These are phyloP conservation scores for Daldinia grandis DNA, from an alignment of 495 filamentous ascomycete genomes.

Conservation along the genomic window DNA sequence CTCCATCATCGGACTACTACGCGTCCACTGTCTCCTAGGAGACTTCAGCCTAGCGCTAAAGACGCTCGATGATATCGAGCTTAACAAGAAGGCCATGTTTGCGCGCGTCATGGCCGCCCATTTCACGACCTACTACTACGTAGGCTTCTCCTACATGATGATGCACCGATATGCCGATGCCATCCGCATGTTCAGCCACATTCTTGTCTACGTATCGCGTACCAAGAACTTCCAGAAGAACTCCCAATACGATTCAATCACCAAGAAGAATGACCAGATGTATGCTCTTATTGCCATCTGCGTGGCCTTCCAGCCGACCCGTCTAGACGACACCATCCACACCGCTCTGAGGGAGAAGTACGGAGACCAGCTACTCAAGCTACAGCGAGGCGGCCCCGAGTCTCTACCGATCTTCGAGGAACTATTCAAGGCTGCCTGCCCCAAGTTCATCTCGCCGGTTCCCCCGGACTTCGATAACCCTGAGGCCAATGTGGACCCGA, in stretches of 20 bases:
- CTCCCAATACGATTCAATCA: constrained; percentile 95
- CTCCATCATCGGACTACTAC: constrained; percentile 95
- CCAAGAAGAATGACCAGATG: constrained; percentile 99
- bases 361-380: constrained; percentile 91
- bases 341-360: constrained; percentile 98
- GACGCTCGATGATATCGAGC: constrained; percentile 98
- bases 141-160: constrained; percentile 99
- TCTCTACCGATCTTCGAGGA: constrained; percentile 96
- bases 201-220: constrained; percentile 96
- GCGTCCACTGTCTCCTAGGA: constrained; percentile 94
- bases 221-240: constrained; percentile 99
- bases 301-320: constrained; percentile 94
- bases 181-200: constrained; percentile 99
- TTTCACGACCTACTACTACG: constrained; percentile 99
- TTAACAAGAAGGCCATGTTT: constrained; percentile 99
- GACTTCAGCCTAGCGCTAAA: constrained; percentile 98
- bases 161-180: constrained; percentile 98
- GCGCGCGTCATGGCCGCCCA: constrained; percentile 99
- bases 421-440: constrained; percentile 93
- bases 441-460: constrained; percentile 98
- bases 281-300: constrained; percentile 98
- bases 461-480: constrained; percentile 97
- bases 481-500: constrained; percentile 90
- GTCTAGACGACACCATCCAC: constrained; percentile 98
- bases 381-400: constrained; percentile 95